These are phyloP conservation scores for Hanseniaspora uvarum DNA, from an alignment of 1,139 yeast species.

Conservation along the genomic window DNA sequence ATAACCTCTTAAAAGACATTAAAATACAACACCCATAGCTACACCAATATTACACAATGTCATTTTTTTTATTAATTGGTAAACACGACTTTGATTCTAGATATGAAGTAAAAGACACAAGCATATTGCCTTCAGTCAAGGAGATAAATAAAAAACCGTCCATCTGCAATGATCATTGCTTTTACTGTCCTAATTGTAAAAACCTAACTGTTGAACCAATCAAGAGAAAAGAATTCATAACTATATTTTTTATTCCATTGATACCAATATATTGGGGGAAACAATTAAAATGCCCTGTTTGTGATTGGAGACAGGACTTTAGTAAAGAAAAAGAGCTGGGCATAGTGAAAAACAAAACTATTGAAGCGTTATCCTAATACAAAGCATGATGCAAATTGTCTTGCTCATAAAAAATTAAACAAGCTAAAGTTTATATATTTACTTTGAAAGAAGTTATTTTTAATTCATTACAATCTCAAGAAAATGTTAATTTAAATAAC, in stretches of 20 bases:
- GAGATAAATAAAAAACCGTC: constrained; percentile 24
- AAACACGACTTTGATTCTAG: constrained; percentile 27
- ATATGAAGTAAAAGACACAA: constrained; percentile 18
- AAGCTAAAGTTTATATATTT: too few species aligned
- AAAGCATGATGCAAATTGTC: not conserved
- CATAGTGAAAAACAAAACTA: constrained; percentile 24
- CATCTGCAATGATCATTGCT: constrained; percentile 6
- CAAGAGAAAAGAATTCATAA: constrained; percentile 38
- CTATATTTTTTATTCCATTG: constrained; percentile 40
- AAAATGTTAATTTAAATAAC: too few species aligned
- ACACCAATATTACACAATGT: too few species aligned
- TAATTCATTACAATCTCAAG: too few species aligned
- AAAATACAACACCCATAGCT: not conserved
- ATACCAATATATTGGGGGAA: constrained; percentile 41
- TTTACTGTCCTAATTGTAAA: constrained; percentile 36
- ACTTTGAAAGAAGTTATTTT: too few species aligned
- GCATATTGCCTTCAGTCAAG: constrained; percentile 19
- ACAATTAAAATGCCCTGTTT: constrained; percentile 37
- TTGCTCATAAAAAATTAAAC: too few species aligned
- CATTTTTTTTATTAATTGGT: constrained; percentile 31
- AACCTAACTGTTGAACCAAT: constrained; percentile 36
- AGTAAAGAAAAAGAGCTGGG: constrained; percentile 32
- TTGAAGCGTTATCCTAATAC: not conserved
- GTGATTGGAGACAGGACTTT: constrained; percentile 40
- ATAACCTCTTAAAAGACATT: too few species aligned